Percentiles rank a stretch among this genome's conserved stretches.
These are phyloP conservation scores for Helotiales sp. DNA, from an alignment of 2,329 filamentous ascomycete species.

Conservation along the genomic window DNA sequence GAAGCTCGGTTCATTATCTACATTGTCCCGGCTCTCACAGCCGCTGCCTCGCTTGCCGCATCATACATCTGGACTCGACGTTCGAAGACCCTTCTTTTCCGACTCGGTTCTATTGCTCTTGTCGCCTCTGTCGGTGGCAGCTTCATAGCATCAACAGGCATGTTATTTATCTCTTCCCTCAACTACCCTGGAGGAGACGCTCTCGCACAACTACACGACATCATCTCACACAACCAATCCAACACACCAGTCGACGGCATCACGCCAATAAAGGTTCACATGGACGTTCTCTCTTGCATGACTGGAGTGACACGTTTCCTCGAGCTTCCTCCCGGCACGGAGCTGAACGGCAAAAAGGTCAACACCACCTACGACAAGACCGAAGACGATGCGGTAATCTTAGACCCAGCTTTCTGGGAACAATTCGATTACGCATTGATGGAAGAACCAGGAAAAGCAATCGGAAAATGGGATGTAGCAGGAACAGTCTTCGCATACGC, in stretches of 20 bases:
- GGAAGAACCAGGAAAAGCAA: constrained; percentile 49
- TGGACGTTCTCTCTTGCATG: constrained; percentile 69
- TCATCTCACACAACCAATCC: constrained; percentile 30
- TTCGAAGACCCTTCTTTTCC: constrained; percentile 59
- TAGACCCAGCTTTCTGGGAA: constrained; percentile 58
- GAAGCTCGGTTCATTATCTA: constrained; percentile 96
- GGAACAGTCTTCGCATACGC: constrained; percentile 58
- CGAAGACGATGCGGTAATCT: constrained; percentile 49
- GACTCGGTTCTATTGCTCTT: constrained; percentile 54
- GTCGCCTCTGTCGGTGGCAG: constrained; percentile 59
- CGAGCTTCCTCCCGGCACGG: constrained; percentile 31
- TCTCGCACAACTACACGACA: constrained; percentile 52
- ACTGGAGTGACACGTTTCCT: constrained; percentile 69
- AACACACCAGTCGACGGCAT: constrained; percentile 31
- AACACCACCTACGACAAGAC: constrained; percentile 58
- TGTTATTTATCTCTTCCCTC: constrained; percentile 78
- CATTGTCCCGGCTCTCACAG: constrained; percentile 76
- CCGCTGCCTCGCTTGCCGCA: constrained; percentile 72
- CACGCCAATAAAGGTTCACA: constrained; percentile 51
- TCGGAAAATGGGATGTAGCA: constrained; percentile 57
- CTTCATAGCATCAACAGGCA: constrained; percentile 59
- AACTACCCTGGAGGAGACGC: constrained; percentile 94
- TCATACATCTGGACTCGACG: constrained; percentile 67
- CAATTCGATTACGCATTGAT: constrained; percentile 62
- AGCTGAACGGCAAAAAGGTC: constrained; percentile 27